phyloP scores from a whole-genome alignment of 2,329 filamentous ascomycete species.

The Cytospora schulzeri region DNA sequence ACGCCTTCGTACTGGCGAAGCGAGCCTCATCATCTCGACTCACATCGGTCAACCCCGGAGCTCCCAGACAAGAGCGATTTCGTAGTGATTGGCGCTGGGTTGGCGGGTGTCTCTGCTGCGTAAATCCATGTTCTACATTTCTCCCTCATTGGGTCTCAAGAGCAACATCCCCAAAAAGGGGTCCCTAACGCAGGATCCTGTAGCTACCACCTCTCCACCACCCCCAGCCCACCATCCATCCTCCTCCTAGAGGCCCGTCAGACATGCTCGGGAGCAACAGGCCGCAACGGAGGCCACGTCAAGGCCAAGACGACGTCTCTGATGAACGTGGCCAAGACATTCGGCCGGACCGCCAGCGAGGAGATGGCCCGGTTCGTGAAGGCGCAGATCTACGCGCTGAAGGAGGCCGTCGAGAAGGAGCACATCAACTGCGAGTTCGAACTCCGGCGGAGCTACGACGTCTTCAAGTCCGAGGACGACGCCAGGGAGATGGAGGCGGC shows the following conservation, averaged over 20 bases:
- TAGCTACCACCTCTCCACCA: conserved; percentile 22
- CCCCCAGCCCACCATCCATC: conserved; percentile 13
- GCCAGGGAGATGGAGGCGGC: conserved; percentile 7
- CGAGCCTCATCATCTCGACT: conserved; percentile 25
- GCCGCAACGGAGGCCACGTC: conserved; percentile 25
- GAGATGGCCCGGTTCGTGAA: conserved; percentile 20
- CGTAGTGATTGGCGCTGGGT: conserved; percentile 22
- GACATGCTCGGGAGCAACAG: conserved; percentile 26
- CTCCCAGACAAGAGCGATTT: conserved; percentile 17
- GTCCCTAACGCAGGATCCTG: background rate
- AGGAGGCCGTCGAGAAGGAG: conserved; percentile 22
- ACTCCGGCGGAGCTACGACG: conserved; percentile 23
- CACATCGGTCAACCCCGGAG: conserved; percentile 14
- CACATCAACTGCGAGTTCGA: conserved; percentile 21
- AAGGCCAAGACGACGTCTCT: conserved; percentile 15
- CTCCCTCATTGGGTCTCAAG: too few species aligned
- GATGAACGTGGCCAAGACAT: background rate
- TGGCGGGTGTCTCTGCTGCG: conserved; percentile 25
- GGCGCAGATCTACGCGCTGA: conserved; percentile 18
- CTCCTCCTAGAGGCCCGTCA: conserved; percentile 25
- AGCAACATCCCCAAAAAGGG: too few species aligned
- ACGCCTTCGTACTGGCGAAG: conserved; percentile 26
- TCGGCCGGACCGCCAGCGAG: conserved; percentile 9
- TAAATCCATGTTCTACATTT: background rate
- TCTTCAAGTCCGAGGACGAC: conserved; percentile 12